Evolutionary conservation across 2,329 filamentous ascomycete genomes (phyloP).

Genomic region (Fusarium xylarioides): DNA sequence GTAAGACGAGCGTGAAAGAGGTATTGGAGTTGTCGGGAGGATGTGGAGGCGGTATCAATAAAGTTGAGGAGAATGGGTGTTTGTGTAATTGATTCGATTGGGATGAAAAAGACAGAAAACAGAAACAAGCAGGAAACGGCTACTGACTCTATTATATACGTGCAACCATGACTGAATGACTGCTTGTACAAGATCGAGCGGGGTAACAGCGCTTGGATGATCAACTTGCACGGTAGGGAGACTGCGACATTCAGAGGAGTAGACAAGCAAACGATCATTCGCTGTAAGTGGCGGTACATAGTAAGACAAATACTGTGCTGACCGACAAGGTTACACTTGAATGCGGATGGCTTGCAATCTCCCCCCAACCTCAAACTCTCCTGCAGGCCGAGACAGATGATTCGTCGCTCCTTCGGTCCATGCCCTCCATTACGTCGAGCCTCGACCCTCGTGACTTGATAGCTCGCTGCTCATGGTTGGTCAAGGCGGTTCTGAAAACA

Average conservation of each 20-base stretch:
- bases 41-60: neutral
- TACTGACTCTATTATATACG: conserved; percentile 26
- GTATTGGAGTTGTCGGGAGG: neutral
- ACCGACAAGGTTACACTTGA: conserved; percentile 30
- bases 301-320: conserved; percentile 31
- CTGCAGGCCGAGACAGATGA: conserved; percentile 20
- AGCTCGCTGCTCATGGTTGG: conserved; percentile 12
- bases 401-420: conserved; percentile 14
- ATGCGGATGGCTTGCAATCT: conserved; percentile 28
- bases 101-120: neutral
- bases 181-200: conserved; percentile 35
- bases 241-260: conserved; percentile 12
- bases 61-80: neutral
- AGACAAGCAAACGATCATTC: conserved; percentile 3
- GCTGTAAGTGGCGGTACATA: conserved; percentile 21
- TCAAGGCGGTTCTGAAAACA: conserved; percentile 28
- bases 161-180: conserved; percentile 13
- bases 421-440: conserved; percentile 29
- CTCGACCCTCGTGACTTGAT: conserved; percentile 22
- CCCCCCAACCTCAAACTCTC: conserved; percentile 33
- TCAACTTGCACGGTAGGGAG: conserved; percentile 11
- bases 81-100: conserved; percentile 4
- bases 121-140: conserved; percentile 3
- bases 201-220: conserved; percentile 40
- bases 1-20: neutral